Conservation (phyloP, 2,329 filamentous ascomycete species). For the Dothistroma pini region DNA sequence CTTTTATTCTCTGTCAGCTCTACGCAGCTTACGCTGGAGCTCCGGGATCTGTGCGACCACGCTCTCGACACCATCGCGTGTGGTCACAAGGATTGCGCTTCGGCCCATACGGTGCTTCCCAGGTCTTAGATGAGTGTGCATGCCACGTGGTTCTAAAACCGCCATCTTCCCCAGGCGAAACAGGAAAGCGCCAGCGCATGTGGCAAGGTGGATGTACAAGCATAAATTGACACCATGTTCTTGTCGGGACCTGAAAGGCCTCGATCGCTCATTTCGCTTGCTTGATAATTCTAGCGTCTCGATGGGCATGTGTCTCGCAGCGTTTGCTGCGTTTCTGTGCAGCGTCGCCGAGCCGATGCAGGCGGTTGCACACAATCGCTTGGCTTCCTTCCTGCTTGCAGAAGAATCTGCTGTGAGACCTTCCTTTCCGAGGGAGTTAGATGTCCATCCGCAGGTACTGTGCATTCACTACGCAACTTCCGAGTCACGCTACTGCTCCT, state of each 20-base stretch:
- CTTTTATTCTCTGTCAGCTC: neutral
- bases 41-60: neutral
- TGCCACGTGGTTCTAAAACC: conserved; percentile 1
- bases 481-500: neutral
- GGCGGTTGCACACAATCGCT: neutral
- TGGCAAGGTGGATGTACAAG: conserved; percentile 8
- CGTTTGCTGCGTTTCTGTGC: neutral
- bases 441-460: neutral
- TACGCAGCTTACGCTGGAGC: neutral
- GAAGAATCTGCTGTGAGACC: neutral
- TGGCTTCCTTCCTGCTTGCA: neutral
- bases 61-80: neutral
- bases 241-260: neutral
- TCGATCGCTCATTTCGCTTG: neutral
- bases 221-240: neutral
- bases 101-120: neutral
- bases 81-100: neutral
- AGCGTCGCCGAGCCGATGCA: neutral
- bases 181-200: conserved; percentile 1
- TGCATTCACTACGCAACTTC: neutral
- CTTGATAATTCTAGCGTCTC: too few species aligned
- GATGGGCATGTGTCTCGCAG: neutral
- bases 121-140: neutral
- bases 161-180: neutral
- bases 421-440: neutral